These are phyloP conservation scores for Cordyceps farinosa DNA, from an alignment of 2,329 filamentous ascomycete species.

Conservation along the genomic window DNA sequence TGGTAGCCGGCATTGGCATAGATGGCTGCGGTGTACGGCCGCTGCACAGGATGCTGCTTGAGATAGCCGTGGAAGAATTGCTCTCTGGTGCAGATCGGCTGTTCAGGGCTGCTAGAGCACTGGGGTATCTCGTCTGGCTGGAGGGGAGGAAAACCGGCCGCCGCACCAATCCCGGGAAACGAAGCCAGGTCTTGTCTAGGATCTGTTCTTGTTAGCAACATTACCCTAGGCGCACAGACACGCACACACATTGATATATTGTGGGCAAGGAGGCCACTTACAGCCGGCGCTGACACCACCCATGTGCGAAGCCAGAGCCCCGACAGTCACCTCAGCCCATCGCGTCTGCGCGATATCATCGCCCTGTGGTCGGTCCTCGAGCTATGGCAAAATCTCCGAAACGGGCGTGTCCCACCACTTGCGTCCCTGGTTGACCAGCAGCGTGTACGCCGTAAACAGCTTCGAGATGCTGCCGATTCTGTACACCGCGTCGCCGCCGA, in stretches of 20 bases:
- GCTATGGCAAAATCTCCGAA: conserved; percentile 6
- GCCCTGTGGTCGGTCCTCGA: not conserved
- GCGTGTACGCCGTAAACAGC: conserved; percentile 11
- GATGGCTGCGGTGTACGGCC: conserved; percentile 20
- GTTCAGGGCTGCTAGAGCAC: not conserved
- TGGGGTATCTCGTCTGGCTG: conserved; percentile 5
- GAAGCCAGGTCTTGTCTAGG: not conserved
- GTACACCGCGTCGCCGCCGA: conserved; percentile 13
- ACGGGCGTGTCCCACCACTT: not conserved
- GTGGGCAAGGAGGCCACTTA: too few species aligned
- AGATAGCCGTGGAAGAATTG: conserved; percentile 22
- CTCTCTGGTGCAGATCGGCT: not conserved
- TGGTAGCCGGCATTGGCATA: conserved; percentile 26
- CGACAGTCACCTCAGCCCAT: conserved; percentile 22
- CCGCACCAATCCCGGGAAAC: not conserved
- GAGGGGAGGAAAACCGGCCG: not conserved
- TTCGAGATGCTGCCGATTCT: conserved; percentile 10
- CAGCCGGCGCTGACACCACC: conserved; percentile 18
- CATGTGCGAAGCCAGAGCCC: conserved; percentile 21
- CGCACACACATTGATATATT: too few species aligned
- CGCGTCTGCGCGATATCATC: conserved; percentile 8
- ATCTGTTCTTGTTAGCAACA: not conserved
- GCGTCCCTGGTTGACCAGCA: conserved; percentile 1
- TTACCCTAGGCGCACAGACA: too few species aligned
- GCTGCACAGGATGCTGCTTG: conserved; percentile 20